These are phyloP conservation scores for Casuarina cunninghamiana DNA, from an alignment of 306 rosid genomes.

Conservation along the genomic window DNA sequence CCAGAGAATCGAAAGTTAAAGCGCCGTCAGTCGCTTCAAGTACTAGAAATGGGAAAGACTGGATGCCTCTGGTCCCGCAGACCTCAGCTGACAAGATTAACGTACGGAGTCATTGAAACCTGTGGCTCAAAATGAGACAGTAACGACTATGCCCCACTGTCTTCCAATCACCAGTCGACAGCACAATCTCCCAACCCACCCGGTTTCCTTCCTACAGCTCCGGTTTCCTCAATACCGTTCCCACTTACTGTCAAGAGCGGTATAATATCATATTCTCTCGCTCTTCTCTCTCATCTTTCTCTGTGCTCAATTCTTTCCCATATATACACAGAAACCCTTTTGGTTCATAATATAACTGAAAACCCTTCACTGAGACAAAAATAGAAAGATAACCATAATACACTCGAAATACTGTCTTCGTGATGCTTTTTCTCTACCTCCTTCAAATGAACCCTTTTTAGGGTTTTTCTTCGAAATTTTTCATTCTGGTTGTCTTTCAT, in stretches of 20 bases:
- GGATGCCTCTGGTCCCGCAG: slow-evolving; percentile 10
- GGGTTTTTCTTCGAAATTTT: slow-evolving; percentile 20
- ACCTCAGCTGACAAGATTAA: slow-evolving; percentile 6
- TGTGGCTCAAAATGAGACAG: slow-evolving; percentile 33
- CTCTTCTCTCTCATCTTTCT: not conserved
- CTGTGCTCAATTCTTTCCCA: not conserved
- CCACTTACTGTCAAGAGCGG: not conserved
- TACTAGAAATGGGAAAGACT: not conserved
- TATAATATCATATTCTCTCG: not conserved
- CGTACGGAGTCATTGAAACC: slow-evolving; percentile 34
- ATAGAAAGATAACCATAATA: slow-evolving; percentile 45
- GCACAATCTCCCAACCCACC: slow-evolving; percentile 27
- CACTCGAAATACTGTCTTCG: not conserved
- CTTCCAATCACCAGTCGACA: slow-evolving; percentile 35
- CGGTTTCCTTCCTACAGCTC: not conserved
- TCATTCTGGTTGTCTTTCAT: slow-evolving; percentile 11
- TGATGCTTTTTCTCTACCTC: not conserved
- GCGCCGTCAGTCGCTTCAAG: slow-evolving; percentile 38
- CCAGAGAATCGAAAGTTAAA: not conserved
- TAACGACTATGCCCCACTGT: slow-evolving; percentile 3
- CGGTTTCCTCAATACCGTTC: not conserved
- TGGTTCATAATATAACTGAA: slow-evolving; percentile 11
- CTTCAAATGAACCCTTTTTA: slow-evolving; percentile 22
- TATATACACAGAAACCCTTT: slow-evolving; percentile 13
- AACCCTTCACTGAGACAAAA: slow-evolving; percentile 35